Base-by-base conservation (phyloP, 257 asterid genomes). In the Agastache rugosa region DNA sequence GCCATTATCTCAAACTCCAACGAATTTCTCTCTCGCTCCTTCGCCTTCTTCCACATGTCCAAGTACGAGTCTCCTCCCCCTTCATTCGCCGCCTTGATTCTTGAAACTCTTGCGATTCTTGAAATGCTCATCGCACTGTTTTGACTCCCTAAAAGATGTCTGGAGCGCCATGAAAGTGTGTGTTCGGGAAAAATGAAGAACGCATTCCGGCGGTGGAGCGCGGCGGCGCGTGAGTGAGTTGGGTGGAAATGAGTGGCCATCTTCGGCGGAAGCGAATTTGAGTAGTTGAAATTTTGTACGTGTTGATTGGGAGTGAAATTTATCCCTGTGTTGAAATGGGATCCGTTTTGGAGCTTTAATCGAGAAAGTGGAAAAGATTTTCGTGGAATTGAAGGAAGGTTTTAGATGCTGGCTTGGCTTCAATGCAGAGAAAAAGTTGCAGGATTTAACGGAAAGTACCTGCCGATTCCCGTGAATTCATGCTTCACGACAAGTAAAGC, bases 41-140 rank as follows among this genome's bases (percentile, higher is more conserved):
- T 76, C 42, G 96, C 97, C 67, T 82, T 87, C 86, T 79, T 86
- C 99, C 97, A 94, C 97, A 94, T 94, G 66, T 85, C 97, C 93
- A 94, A 59, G 79, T 88, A 94, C 34, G 97, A 90, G 56, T 79
- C 93, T 1, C 84, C 84, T 2, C 77, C 89, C 1, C 59, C 59
- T 53, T 77, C 92, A 68, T 63, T 75, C 12, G 83, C 59, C 16
- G 83, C 97, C 45, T 62, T 72, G 76, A 87, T 81, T 77, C 85
- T 75, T 0, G 70, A 64, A 64, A 64, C 12, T 64, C 70, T 14
- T 2, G 34, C 25, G 74, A 87, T 81, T 73, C 85, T 73, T 15
- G 86, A 74, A 81, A 60, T 55, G 67, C 69, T 74, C 9, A 67
- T 20, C 16, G 58, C 54, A 37, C 79, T 37, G 62, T 53, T 50